Conservation (phyloP, 257 asterid species). For the Solanum corneliomulleri region DNA sequence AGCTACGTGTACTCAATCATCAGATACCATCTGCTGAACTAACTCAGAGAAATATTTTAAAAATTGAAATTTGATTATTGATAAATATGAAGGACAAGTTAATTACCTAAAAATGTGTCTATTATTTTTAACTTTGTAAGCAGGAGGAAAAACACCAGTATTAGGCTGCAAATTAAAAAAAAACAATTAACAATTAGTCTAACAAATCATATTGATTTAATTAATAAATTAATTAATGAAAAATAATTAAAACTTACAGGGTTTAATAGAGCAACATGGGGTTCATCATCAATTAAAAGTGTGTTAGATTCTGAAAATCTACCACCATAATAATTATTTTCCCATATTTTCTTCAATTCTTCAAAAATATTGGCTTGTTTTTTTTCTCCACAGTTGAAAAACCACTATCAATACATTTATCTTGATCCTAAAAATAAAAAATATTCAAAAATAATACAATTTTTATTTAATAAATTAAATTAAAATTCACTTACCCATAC, state of each 20-base stretch:
- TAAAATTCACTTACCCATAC: constrained; percentile 27
- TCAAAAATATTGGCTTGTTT: constrained; percentile 40
- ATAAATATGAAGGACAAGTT: too few species aligned
- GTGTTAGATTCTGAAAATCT: constrained; percentile 36
- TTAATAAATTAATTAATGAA: too few species aligned
- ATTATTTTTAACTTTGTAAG: constrained; percentile 20
- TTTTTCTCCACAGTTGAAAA: background rate
- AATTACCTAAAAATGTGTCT: constrained; percentile 20
- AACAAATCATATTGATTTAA: too few species aligned
- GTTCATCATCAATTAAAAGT: constrained; percentile 41
- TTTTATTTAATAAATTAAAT: background rate
- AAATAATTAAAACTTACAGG: constrained; percentile 15
- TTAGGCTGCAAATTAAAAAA: constrained; percentile 24
- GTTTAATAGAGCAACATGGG: constrained; percentile 29
- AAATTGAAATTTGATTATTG: too few species aligned
- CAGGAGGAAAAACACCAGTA: constrained; percentile 30
- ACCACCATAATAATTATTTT: constrained; percentile 4
- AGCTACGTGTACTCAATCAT: too few species aligned
- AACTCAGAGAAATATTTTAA: too few species aligned
- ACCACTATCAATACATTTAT: constrained; percentile 32
- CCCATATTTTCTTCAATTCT: constrained; percentile 33
- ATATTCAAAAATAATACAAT: too few species aligned
- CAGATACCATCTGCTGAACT: too few species aligned
- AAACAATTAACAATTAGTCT: background rate
- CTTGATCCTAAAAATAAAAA: constrained; percentile 20